These are phyloP conservation scores for Amniculicola lignicola DNA, from an alignment of 495 filamentous ascomycete genomes.

Conservation along the genomic window DNA sequence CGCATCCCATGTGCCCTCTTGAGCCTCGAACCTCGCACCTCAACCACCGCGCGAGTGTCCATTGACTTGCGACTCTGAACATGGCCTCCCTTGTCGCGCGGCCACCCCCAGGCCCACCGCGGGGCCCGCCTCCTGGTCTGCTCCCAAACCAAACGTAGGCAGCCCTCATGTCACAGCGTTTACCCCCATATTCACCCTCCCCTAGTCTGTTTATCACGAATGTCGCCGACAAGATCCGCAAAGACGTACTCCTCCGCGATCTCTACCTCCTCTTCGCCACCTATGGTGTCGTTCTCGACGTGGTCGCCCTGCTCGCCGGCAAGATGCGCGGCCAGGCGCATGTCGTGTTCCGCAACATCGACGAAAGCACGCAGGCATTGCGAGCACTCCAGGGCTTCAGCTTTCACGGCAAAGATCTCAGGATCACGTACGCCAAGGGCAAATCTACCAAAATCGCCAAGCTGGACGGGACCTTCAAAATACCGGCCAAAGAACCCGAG, in stretches of 20 bases:
- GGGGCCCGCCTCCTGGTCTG: not conserved
- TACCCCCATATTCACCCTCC: slow-evolving; percentile 40
- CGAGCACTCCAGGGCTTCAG: slow-evolving; percentile 80
- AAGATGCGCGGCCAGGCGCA: slow-evolving; percentile 97
- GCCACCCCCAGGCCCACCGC: not conserved
- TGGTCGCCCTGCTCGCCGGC: slow-evolving; percentile 81
- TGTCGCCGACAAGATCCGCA: slow-evolving; percentile 79
- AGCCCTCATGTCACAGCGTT: slow-evolving; percentile 2
- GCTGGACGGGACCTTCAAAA: slow-evolving; percentile 81
- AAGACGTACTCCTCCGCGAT: slow-evolving; percentile 73
- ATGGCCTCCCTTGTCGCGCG: slow-evolving; percentile 15
- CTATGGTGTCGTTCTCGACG: slow-evolving; percentile 88
- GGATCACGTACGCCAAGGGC: slow-evolving; percentile 82
- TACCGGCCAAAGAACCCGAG: slow-evolving; percentile 49
- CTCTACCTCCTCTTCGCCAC: slow-evolving; percentile 93
- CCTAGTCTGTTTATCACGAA: slow-evolving; percentile 87
- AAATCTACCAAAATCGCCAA: slow-evolving; percentile 83
- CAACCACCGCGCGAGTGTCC: too few species aligned
- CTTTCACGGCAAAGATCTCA: slow-evolving; percentile 82
- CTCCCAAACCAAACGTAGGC: slow-evolving; percentile 73
- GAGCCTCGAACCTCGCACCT: too few species aligned
- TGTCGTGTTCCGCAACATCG: slow-evolving; percentile 82
- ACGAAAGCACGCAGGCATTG: slow-evolving; percentile 86
- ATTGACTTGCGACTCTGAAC: slow-evolving; percentile 1
- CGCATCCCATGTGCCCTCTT: too few species aligned